Evolutionary conservation across 2,329 filamentous ascomycete genomes (phyloP), one percentile per base, ranked within the genome.

Genomic region (Trichoderma simmonsii): DNA sequence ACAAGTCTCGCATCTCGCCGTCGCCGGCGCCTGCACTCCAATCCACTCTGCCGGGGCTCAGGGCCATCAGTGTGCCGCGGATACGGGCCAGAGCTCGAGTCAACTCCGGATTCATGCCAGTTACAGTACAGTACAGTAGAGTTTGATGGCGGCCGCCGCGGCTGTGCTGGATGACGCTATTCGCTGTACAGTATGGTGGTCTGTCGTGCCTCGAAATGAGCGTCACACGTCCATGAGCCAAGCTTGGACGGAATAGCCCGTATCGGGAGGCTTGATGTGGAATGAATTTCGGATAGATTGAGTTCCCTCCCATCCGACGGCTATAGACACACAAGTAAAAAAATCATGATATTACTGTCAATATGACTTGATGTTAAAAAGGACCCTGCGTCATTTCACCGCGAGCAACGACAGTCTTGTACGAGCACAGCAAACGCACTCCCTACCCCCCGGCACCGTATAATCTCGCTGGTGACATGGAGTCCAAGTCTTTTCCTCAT

Each of bases 1-100:
- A 70, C 71, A 57, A 57, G 65, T 64, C 59, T 59, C 59, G 71
- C 71, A 57, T 48, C 65, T 70, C 65, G 65, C 71, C 65, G 65
- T 61, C 54, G 56, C 56, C 70, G 61, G 34, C 61, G 43, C 30
- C 36, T 36, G 57, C 59, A 54, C 34, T 3, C 30, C 36, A 56
- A 63, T 12, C 57, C 64, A 59, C 51, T 59, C 11, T 59, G 56
- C 65, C 65, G 34, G 65, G 65, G 51, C n/a, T 36, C 36, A 59
- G 26, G 57, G 24, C 34, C 56, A 15, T 14, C 34, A 59, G 18
- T 32, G 34, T n/a, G 28, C 65, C 51, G 34, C 32, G 54, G 67
- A 63, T 71, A 64, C 56, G 64, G 64, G 32, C 54, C 64, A 59
- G 51, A 36, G 34, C n/a, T 24, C 48, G 48, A n/a, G 36, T 24